Conservation (phyloP, 441 rosid species). For the Rhodomyrtus psidioides region DNA sequence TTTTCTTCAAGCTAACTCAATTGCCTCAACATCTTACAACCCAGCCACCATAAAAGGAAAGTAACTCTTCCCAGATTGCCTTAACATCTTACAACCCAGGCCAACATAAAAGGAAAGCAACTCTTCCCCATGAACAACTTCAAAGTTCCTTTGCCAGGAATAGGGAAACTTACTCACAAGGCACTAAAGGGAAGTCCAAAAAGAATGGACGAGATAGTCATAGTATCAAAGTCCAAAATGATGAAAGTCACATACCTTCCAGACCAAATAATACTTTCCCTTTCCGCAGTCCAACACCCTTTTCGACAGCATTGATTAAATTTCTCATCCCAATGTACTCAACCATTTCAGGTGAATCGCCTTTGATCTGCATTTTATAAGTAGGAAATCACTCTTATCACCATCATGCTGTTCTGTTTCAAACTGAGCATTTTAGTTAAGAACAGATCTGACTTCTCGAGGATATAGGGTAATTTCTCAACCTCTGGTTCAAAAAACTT, state of each 20-base stretch:
- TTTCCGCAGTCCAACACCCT: slow-evolving; percentile 55
- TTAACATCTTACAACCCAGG: background rate
- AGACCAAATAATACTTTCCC: slow-evolving; percentile 73
- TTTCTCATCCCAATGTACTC: slow-evolving; percentile 80
- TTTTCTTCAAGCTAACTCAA: background rate
- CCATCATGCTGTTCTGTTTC: background rate
- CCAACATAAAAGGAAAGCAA: background rate
- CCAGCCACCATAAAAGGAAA: background rate
- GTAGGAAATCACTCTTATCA: background rate
- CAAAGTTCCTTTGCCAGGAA: background rate
- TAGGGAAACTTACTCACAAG: background rate
- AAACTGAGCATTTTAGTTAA: background rate
- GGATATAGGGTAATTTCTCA: slow-evolving; percentile 1
- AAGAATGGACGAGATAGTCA: background rate
- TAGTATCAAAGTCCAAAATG: background rate
- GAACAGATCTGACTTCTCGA: slow-evolving; percentile 5
- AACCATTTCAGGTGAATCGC: slow-evolving; percentile 87
- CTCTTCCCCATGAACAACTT: background rate
- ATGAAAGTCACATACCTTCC: slow-evolving; percentile 33
- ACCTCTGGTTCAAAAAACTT: slow-evolving; percentile 99
- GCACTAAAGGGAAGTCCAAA: background rate
- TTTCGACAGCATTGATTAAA: slow-evolving; percentile 64
- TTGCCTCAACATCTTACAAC: background rate
- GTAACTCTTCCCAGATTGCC: background rate
- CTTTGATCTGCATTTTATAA: slow-evolving; percentile 54